Evolutionary conservation across 164 flowering plant genomes (phyloP).

Genomic region (Dillenia suffruticosa): DNA sequence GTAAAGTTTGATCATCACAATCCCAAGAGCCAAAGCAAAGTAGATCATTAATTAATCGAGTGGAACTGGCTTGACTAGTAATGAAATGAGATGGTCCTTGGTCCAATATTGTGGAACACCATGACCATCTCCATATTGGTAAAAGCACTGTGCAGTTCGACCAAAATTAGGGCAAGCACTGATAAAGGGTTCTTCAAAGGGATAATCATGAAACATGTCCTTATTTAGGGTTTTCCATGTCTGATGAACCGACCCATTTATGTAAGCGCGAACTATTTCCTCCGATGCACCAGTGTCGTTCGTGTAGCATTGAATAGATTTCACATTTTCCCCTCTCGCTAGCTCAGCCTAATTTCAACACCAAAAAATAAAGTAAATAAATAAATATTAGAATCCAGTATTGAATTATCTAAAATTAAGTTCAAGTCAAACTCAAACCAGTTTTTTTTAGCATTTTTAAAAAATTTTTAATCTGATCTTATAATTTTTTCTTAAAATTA

Average conservation of each 20-base stretch:
- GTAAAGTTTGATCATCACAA: too few relatives aligned
- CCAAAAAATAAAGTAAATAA: too few relatives aligned
- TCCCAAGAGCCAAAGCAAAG: too few relatives aligned
- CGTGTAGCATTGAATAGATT: too few relatives aligned
- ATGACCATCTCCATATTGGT: constrained; percentile 18
- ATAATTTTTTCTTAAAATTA: too few relatives aligned
- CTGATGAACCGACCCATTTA: constrained; percentile 17
- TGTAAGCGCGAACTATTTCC: too few relatives aligned
- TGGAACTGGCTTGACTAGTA: constrained; percentile 13
- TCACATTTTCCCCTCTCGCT: too few relatives aligned
- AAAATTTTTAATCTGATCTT: too few relatives aligned
- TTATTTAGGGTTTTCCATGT: constrained; percentile 21
- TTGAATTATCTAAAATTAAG: constrained; percentile 16
- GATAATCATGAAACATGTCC: constrained; percentile 2
- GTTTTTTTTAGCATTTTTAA: too few relatives aligned
- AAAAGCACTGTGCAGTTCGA: constrained; percentile 1
- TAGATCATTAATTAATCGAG: too few relatives aligned
- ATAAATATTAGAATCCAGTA: too few relatives aligned
- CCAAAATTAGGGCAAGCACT: constrained; percentile 6
- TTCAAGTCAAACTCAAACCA: background rate
- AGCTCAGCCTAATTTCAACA: too few relatives aligned
- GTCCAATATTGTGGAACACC: constrained; percentile 9
- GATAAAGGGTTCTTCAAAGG: constrained; percentile 7
- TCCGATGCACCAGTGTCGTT: background rate
- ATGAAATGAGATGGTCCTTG: constrained; percentile 13